Evolutionary conservation across 768 basidiomycete genomes (phyloP).

Genomic region (Suillus fuscotomentosus): DNA sequence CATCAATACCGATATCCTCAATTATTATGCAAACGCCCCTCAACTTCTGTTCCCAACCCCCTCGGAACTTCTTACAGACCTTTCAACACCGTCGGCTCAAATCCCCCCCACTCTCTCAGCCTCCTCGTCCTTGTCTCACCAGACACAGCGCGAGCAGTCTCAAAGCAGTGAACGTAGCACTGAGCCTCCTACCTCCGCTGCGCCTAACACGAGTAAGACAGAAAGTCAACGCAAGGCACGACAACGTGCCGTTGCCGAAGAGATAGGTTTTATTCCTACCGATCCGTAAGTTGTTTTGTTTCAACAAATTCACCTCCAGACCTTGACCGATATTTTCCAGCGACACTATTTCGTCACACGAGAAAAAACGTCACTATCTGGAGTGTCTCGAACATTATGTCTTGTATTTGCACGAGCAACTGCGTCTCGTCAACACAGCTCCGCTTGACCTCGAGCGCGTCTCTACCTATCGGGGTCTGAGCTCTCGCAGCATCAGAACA

Average conservation of each 20-base stretch:
- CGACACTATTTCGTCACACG: constrained; percentile 75
- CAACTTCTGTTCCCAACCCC: constrained; percentile 62
- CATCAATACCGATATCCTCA: constrained; percentile 9
- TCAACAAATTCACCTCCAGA: background rate
- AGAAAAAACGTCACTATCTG: constrained; percentile 73
- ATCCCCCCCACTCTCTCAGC: constrained; percentile 5
- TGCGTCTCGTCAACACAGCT: constrained; percentile 45
- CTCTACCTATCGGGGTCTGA: constrained; percentile 51
- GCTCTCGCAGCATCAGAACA: constrained; percentile 65
- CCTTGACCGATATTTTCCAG: constrained; percentile 27
- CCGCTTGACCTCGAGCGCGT: constrained; percentile 53
- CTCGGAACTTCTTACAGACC: constrained; percentile 55
- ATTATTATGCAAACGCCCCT: constrained; percentile 20
- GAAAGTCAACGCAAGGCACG: constrained; percentile 58
- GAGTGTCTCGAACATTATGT: constrained; percentile 75
- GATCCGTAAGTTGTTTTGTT: constrained; percentile 50
- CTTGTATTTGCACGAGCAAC: constrained; percentile 60
- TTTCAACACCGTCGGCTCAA: constrained; percentile 16
- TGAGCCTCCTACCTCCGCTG: background rate
- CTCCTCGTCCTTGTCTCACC: background rate
- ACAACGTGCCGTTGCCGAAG: constrained; percentile 55
- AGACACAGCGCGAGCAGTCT: background rate
- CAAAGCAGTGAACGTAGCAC: background rate
- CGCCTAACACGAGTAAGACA: constrained; percentile 23
- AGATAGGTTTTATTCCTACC: constrained; percentile 54